These are phyloP conservation scores for Trametes elegans DNA, from an alignment of 768 basidiomycete species.

Conservation along the genomic window DNA sequence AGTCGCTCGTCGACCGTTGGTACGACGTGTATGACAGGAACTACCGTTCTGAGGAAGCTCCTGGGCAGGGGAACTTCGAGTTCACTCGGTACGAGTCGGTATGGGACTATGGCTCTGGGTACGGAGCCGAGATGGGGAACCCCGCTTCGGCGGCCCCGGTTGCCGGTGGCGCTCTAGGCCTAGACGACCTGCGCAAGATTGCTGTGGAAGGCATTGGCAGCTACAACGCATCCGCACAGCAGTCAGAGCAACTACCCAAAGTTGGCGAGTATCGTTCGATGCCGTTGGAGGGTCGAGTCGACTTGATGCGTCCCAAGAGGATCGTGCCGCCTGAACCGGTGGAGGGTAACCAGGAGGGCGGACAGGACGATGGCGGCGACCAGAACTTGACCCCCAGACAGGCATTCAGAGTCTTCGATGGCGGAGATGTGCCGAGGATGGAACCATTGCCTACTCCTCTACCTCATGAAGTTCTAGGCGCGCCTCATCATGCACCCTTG, in stretches of 20 bases:
- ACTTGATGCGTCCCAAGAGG: slow-evolving; percentile 67
- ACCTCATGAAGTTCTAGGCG: slow-evolving; percentile 58
- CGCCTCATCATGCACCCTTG: slow-evolving; percentile 44
- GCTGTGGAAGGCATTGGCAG: slow-evolving; percentile 55
- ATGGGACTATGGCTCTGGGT: slow-evolving; percentile 58
- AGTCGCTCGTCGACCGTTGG: slow-evolving; percentile 86
- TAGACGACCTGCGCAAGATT: slow-evolving; percentile 63
- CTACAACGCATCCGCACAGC: slow-evolving; percentile 9
- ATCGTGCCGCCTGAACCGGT: slow-evolving; percentile 4
- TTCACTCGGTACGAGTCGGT: slow-evolving; percentile 67
- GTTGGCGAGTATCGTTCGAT: slow-evolving; percentile 78
- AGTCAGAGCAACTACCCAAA: slow-evolving; percentile 25
- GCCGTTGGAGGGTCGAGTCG: slow-evolving; percentile 86
- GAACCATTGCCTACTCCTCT: slow-evolving; percentile 59
- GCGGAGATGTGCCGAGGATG: slow-evolving; percentile 34
- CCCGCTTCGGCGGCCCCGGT: slow-evolving; percentile 25
- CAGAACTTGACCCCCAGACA: slow-evolving; percentile 20
- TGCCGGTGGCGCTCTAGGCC: slow-evolving; percentile 43
- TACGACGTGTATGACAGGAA: slow-evolving; percentile 86
- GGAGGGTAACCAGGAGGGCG: not conserved
- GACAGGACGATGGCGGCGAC: slow-evolving; percentile 2
- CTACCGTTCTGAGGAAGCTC: slow-evolving; percentile 59
- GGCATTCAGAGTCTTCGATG: slow-evolving; percentile 9
- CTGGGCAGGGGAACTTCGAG: slow-evolving; percentile 51
- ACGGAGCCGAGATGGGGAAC: slow-evolving; percentile 31